Conservation (phyloP, 176 grass and related monocot species). For the Bonia amplexicaulis region DNA sequence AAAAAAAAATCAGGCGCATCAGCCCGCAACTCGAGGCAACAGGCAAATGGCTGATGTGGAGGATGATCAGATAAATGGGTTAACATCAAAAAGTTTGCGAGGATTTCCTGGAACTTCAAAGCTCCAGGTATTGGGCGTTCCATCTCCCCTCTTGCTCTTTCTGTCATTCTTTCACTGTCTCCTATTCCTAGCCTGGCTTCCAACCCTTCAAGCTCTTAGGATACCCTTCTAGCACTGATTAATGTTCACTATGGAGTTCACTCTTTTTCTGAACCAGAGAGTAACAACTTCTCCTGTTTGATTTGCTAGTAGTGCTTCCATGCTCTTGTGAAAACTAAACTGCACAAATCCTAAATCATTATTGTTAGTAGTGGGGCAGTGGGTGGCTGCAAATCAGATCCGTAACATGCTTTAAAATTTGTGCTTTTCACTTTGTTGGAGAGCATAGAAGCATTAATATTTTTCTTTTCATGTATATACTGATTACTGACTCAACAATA, state of each 20-base stretch:
- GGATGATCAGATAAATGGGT: conserved; percentile 45
- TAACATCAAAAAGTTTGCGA: conserved; percentile 35
- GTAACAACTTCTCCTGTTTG: conserved; percentile 1
- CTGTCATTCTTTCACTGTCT: background rate
- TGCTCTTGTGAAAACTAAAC: background rate
- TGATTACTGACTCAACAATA: background rate
- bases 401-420: background rate
- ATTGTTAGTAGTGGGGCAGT: background rate
- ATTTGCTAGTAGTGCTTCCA: background rate
- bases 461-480: background rate
- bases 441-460: background rate
- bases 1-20: conserved; percentile 40
- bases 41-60: conserved; percentile 38
- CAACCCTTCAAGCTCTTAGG: background rate
- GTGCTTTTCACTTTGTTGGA: background rate
- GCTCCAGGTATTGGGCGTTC: conserved; percentile 43
- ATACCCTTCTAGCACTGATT: background rate
- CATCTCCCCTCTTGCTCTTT: background rate
- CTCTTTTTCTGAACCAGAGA: conserved; percentile 11
- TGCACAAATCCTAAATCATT: background rate
- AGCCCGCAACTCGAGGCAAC: conserved; percentile 11
- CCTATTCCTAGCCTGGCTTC: conserved; percentile 1
- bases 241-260: background rate
- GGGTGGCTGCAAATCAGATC: background rate
- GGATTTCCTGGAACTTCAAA: conserved; percentile 46